Percentiles rank a stretch among this genome's conserved stretches.
These are phyloP conservation scores for Meyerozyma smithsonii DNA, from an alignment of 1,139 yeast species.

Conservation along the genomic window DNA sequence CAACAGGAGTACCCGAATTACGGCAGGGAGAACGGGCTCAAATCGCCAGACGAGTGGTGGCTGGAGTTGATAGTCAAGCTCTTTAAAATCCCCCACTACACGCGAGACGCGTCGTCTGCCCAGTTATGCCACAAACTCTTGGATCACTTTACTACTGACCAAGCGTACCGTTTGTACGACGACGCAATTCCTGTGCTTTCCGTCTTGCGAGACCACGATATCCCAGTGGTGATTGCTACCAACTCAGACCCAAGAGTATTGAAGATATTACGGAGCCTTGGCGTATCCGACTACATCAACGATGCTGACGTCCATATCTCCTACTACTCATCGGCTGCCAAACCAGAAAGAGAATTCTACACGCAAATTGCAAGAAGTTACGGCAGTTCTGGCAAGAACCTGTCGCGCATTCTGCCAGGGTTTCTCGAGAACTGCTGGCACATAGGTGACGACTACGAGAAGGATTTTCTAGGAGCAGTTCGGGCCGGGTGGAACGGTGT, in stretches of 20 bases:
- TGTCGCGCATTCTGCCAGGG: neutral
- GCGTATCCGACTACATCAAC: slow-evolving; percentile 34
- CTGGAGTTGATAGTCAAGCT: slow-evolving; percentile 38
- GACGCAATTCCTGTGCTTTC: slow-evolving; percentile 50
- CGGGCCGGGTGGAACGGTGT: slow-evolving; percentile 62
- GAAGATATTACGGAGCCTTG: slow-evolving; percentile 42
- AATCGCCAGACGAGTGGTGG: slow-evolving; percentile 55
- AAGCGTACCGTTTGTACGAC: slow-evolving; percentile 49
- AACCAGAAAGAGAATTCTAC: slow-evolving; percentile 50
- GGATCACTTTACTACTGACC: slow-evolving; percentile 40
- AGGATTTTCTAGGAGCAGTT: slow-evolving; percentile 50
- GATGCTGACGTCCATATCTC: slow-evolving; percentile 41
- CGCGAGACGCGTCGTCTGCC: slow-evolving; percentile 14
- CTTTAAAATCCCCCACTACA: slow-evolving; percentile 28
- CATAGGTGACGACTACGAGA: slow-evolving; percentile 55
- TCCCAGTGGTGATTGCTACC: slow-evolving; percentile 45
- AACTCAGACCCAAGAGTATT: slow-evolving; percentile 56
- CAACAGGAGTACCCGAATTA: slow-evolving; percentile 48
- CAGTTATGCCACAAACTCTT: slow-evolving; percentile 37
- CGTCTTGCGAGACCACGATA: slow-evolving; percentile 23
- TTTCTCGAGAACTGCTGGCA: slow-evolving; percentile 47
- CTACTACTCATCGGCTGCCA: slow-evolving; percentile 48
- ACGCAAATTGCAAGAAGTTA: slow-evolving; percentile 25
- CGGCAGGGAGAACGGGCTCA: slow-evolving; percentile 39
- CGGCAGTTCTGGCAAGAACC: neutral